Base-by-base conservation (phyloP, 495 filamentous ascomycete species). In the Immersiella caudata region DNA sequence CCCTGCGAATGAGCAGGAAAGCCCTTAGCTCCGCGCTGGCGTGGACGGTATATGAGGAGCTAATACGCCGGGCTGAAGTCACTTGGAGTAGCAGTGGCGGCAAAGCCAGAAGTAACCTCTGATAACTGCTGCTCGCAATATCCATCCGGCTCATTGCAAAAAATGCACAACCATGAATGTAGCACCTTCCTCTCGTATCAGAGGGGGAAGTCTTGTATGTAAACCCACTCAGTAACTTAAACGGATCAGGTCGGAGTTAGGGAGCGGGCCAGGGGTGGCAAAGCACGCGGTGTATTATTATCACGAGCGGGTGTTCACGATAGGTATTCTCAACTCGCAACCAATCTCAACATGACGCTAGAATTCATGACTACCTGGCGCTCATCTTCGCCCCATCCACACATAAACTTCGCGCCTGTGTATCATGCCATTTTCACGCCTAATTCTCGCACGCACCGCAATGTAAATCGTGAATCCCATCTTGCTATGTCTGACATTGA, bases 11-110 rank as follows among this genome's bases (percentile, higher is more conserved):
- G 83, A 90, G 87, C 36, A 84, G 95, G 69, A 99, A 99, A 81
- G 96, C 94, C 18, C 74, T 97, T 6, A 97, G 93, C 74, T 91
- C 88, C 46, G 96, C 95, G 27, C 82, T 98, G 67, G 93, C 93
- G 8, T 99, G 95, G 95, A 97, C 94, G 21, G 82, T 97, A 24
- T 99, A 99, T 74, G 95, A 99, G 80, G 94, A 97, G 76, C 77
- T 97, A 65, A 89, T 99, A 68, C 79, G 94, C 40, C 75, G 84
- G 64, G 92, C 90, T 16, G 92, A 96, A 80, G 83, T 76, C 60
- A 84, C 82, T 20, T 90, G 88, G 84, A 60, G 35, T 26, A 58
- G 59, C n/a, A 56, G 29, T 9, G 62, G 62, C 9, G 60, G 50
- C 18, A 56, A 24, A n/a, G 21, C 54, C 26, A 71, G 51, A 58